A percentile compares a stretch with the other conserved stretches of the same genome.
Conservation (phyloP, 805 yeast species). For the Hanseniaspora vineae region DNA sequence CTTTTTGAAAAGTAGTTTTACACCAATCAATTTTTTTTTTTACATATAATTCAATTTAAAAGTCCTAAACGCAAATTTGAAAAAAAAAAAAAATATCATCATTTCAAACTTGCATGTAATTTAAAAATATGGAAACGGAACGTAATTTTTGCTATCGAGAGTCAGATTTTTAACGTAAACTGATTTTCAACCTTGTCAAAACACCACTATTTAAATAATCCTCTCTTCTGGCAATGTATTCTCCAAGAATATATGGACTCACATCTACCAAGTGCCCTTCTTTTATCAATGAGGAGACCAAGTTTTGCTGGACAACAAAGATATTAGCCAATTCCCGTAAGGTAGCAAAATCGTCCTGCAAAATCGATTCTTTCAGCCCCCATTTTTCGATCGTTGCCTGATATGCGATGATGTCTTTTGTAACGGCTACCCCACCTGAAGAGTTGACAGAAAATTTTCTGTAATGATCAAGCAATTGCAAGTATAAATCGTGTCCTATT, state of each 20-base stretch:
- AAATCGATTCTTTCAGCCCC: slow-evolving; percentile 35
- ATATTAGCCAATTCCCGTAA: slow-evolving; percentile 73
- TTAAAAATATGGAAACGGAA: background rate
- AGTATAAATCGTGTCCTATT: slow-evolving; percentile 46
- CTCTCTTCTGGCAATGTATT: slow-evolving; percentile 53
- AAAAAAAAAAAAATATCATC: background rate
- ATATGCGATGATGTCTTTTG: slow-evolving; percentile 71
- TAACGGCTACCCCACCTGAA: slow-evolving; percentile 69
- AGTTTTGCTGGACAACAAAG: slow-evolving; percentile 73
- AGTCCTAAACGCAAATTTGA: too few species aligned
- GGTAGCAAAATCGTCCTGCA: slow-evolving; percentile 52
- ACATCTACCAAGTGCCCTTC: slow-evolving; percentile 68
- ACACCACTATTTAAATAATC: slow-evolving; percentile 42
- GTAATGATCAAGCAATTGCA: slow-evolving; percentile 54
- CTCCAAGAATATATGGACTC: slow-evolving; percentile 48
- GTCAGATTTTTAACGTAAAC: background rate
- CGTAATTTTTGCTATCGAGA: background rate
- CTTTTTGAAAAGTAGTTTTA: background rate
- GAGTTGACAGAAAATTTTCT: slow-evolving; percentile 64
- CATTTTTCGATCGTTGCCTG: slow-evolving; percentile 58
- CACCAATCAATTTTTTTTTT: background rate
- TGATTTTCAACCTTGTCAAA: slow-evolving; percentile 9
- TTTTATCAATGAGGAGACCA: slow-evolving; percentile 61
- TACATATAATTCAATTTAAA: too few species aligned
- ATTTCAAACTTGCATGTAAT: background rate